Evolutionary conservation across 352 stramenopile species (phyloP), one percentile per base, ranked within the genome.

Genomic region (Globisporangium acanthophoron): DNA sequence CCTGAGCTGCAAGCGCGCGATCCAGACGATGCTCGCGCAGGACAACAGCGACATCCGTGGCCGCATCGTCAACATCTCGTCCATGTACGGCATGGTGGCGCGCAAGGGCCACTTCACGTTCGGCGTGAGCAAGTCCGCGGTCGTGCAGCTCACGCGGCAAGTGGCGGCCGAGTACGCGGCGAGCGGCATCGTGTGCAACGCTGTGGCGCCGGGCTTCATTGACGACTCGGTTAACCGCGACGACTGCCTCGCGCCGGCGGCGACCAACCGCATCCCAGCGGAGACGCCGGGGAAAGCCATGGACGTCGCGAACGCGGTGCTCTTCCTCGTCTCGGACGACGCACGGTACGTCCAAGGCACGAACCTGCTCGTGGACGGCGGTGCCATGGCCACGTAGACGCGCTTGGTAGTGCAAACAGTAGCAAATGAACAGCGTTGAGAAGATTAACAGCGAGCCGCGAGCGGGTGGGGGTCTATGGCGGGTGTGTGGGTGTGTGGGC

Each of bases 141-240:
- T 88, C 52, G 72, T 79, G 50, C 80, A 90, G 58, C 76, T 90
- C 21, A 90, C 78, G 15, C 73, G 77, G 1, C 78, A 90, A 54
- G 73, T 88, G 33, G 77, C 77, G 1, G 69, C 70, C 16, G 76
- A 90, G 57, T 87, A 86, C 58, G 80, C 76, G 16, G 59, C 69
- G 15, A 76, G 67, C n/a, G 76, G 77, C 16, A 73, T 88, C 18
- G 56, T 90, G 13, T 87, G 77, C 70, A 88, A 88, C 21, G 74
- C 74, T 1, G 75, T 87, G 7, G 76, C 77, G 5, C 74, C 78
- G 0, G 76, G 76, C 18, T 80, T 75, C 49, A 85, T 88, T 47
- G 75, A 87, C 54, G 76, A 90, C 63, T 85, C 77, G 37, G 80
- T 80, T 49, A 72, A 70, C 49, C 75, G 69, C 49, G 67, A 78